These are phyloP conservation scores for Pythium coloratum DNA, from an alignment of 352 stramenopile species.

Conservation along the genomic window DNA sequence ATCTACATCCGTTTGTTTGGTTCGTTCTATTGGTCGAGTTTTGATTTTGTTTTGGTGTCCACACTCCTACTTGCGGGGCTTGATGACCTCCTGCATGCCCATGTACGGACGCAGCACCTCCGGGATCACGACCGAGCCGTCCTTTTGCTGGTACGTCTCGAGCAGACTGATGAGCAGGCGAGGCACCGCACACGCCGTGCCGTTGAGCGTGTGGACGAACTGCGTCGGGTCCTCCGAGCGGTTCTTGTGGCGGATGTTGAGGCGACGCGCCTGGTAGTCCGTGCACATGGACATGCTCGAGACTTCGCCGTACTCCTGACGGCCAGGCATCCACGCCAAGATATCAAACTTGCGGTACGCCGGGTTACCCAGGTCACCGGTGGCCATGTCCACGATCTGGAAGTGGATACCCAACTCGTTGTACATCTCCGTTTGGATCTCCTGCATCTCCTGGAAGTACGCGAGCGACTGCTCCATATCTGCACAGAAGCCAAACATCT, in stretches of 20 bases:
- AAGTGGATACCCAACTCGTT: conserved; percentile 76
- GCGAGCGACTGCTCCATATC: conserved; percentile 60
- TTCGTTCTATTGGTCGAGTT: too few species aligned
- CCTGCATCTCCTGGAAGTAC: conserved; percentile 82
- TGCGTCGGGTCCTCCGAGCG: conserved; percentile 54
- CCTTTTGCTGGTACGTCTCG: conserved; percentile 80
- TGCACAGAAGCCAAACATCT: conserved; percentile 87
- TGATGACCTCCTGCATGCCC: conserved; percentile 71
- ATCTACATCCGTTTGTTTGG: too few species aligned
- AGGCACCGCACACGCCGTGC: conserved; percentile 79
- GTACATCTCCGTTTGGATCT: conserved; percentile 78
- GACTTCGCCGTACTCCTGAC: conserved; percentile 77
- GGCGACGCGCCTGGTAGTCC: conserved; percentile 83
- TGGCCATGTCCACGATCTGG: conserved; percentile 85
- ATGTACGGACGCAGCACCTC: conserved; percentile 80
- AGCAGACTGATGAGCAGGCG: conserved; percentile 84
- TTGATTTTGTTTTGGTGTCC: too few species aligned
- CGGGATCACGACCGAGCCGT: conserved; percentile 79
- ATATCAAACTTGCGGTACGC: conserved; percentile 89
- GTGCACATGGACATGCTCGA: conserved; percentile 90
- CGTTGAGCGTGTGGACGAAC: conserved; percentile 90
- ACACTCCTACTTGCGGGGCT: conserved; percentile 9
- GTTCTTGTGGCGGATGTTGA: conserved; percentile 86
- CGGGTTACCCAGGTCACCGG: conserved; percentile 72
- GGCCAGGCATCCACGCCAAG: conserved; percentile 85